phyloP scores from a whole-genome alignment of 306 rosid species.

The Cucumis cinereus region DNA sequence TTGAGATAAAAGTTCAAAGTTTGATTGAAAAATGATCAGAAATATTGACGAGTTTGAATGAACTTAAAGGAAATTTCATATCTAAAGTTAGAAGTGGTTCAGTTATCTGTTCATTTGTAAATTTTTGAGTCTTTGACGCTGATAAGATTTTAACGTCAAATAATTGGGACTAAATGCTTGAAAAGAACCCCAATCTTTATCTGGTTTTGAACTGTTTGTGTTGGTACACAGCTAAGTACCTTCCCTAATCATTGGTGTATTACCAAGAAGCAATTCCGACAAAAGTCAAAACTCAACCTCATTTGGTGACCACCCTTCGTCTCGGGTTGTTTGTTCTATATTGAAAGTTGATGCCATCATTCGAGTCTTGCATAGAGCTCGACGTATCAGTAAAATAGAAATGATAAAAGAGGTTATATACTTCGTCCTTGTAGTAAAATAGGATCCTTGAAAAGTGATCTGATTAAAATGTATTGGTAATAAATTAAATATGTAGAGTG shows the following conservation, averaged over 20 bases:
- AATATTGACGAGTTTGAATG: background rate
- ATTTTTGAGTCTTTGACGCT: background rate
- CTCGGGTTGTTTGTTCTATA: background rate
- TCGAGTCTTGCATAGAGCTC: background rate
- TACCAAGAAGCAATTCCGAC: slow-evolving; percentile 52
- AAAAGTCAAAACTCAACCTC: slow-evolving; percentile 41
- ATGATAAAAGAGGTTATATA: background rate
- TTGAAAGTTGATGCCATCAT: background rate
- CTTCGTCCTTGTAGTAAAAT: background rate
- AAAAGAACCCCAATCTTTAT: background rate
- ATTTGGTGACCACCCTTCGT: slow-evolving; percentile 32
- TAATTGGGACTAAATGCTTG: background rate
- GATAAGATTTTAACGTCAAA: background rate
- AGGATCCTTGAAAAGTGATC: background rate
- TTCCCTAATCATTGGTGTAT: slow-evolving; percentile 75
- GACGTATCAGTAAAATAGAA: background rate
- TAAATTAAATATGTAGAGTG: background rate
- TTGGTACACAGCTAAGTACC: slow-evolving; percentile 64
- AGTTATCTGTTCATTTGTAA: background rate
- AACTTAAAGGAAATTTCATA: too few relatives aligned
- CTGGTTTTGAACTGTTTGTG: slow-evolving; percentile 2
- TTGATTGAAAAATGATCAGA: too few relatives aligned
- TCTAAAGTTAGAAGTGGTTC: background rate
- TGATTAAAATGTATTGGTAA: background rate
- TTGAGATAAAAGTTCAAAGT: too few relatives aligned